Evolutionary conservation across 2,329 filamentous ascomycete genomes (phyloP).

Genomic region (Hypoxylon sp.): DNA sequence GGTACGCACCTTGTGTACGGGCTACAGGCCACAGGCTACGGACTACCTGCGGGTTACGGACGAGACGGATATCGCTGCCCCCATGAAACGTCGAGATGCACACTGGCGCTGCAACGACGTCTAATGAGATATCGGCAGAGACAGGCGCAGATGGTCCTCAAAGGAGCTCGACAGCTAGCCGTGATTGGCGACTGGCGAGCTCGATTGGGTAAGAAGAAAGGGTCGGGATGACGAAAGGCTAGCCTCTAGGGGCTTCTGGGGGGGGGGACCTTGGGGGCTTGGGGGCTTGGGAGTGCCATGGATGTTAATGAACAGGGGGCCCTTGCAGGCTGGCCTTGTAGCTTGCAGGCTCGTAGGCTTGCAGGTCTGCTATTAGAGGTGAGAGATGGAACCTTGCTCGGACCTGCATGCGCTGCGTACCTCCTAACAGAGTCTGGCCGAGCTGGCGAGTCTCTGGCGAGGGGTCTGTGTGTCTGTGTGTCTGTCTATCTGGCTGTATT

Average conservation of each 20-base stretch:
- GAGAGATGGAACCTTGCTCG: slow-evolving; percentile 36
- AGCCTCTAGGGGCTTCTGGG: slow-evolving; percentile 27
- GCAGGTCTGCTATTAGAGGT: no score
- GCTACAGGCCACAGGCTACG: neutral
- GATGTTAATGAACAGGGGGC: neutral
- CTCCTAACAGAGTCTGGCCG: no score
- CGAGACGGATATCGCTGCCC: slow-evolving; percentile 33
- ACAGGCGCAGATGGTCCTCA: slow-evolving; percentile 28
- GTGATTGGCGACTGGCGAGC: no score
- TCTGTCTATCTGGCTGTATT: slow-evolving; percentile 28
- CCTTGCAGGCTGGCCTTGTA: neutral
- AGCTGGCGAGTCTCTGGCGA: slow-evolving; percentile 8
- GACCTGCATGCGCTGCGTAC: slow-evolving; percentile 39
- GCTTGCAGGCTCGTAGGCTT: neutral
- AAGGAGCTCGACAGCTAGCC: slow-evolving; percentile 21
- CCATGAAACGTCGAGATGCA: slow-evolving; percentile 48
- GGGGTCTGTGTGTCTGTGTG: no score
- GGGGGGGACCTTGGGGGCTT: no score
- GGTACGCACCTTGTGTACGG: no score
- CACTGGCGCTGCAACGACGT: slow-evolving; percentile 39
- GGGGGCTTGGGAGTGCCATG: neutral
- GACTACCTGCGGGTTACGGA: slow-evolving; percentile 2
- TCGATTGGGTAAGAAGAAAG: slow-evolving; percentile 21
- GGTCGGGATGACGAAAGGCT: slow-evolving; percentile 42
- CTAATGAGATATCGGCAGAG: slow-evolving; percentile 36